Base-by-base conservation (phyloP, 202 grass and related monocot species). In the Cymbopogon flexuosus region DNA sequence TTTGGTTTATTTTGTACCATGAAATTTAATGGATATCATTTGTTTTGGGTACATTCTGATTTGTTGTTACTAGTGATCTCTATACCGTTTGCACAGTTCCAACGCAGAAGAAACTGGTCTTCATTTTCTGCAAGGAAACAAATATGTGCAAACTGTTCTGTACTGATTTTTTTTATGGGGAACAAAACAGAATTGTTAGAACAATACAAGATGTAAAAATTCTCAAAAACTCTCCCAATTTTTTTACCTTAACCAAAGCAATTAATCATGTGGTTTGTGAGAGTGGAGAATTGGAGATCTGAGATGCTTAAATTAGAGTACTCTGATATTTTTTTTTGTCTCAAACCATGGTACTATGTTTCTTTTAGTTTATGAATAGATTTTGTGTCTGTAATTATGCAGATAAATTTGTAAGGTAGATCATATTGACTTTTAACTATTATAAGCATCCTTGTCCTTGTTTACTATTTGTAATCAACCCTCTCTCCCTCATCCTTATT, bases 1-100 rank as follows among this genome's bases (percentile, higher is more conserved):
- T 74, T 62, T 62, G n/a, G 2, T 54, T 11, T 8, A 31, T 86
- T 69, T 79, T 84, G 15, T n/a, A 54, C 62, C 31, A 51, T 75
- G 3, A 41, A 16, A 18, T 78, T 46, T 65, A 22, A 58, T 27
- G 62, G 57, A 33, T 68, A 66, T 57, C 6, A n/a, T 83, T 82
- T 39, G 47, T 75, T 65, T 33, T 22, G 16, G 15, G 6, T 19
- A 18, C 24, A 74, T 79, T 31, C 39, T 83, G 15, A n/a, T 67
- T n/a, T 73, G 21, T 54, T 31, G 31, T 41, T 65, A 43, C 6
- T 31, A 75, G 10, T 83, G 2, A 21, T 45, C 34, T 65, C 8
- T 81, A 49, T 11, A 62, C 8, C 29, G 67, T 56, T 46, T 15
- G 35, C 29, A 0, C 1, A 21, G 18, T 79, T 31, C 40, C 2